phyloP scores from a whole-genome alignment of 441 rosid genomes.

The Metrosideros polymorpha region DNA sequence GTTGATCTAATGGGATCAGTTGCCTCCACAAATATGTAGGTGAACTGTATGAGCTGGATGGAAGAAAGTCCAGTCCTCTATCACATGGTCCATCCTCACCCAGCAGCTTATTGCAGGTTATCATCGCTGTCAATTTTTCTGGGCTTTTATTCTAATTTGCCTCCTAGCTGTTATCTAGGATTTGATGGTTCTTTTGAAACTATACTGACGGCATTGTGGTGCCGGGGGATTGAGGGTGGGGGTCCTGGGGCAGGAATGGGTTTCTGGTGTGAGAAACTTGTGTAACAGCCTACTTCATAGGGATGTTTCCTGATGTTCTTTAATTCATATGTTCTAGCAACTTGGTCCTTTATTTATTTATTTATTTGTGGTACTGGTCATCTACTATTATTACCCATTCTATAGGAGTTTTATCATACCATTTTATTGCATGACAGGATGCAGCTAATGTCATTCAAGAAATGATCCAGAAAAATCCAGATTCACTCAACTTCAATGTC shows the following conservation, averaged over 20 bases:
- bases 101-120: conserved; percentile 59
- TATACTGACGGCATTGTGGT: not conserved
- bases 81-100: conserved; percentile 66
- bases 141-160: not conserved
- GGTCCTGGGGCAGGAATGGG: not conserved
- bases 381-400: not conserved
- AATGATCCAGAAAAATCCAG: conserved; percentile 71
- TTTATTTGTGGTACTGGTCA: not conserved
- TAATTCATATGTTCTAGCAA: not conserved
- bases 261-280: not conserved
- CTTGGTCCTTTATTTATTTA: not conserved
- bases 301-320: not conserved
- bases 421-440: conserved; percentile 33
- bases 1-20: not conserved
- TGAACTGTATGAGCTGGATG: conserved; percentile 84
- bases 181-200: not conserved
- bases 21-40: conserved; percentile 25
- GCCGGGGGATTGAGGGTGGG: not conserved
- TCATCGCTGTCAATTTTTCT: not conserved
- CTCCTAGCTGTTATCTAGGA: not conserved
- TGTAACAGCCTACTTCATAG: not conserved
- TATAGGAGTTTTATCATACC: not conserved
- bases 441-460: conserved; percentile 56
- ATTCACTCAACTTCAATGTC: conserved; percentile 68
- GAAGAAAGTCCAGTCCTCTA: conserved; percentile 76